These are phyloP conservation scores for Globisporangium cederbergense DNA, from an alignment of 352 stramenopile species.

Conservation along the genomic window DNA sequence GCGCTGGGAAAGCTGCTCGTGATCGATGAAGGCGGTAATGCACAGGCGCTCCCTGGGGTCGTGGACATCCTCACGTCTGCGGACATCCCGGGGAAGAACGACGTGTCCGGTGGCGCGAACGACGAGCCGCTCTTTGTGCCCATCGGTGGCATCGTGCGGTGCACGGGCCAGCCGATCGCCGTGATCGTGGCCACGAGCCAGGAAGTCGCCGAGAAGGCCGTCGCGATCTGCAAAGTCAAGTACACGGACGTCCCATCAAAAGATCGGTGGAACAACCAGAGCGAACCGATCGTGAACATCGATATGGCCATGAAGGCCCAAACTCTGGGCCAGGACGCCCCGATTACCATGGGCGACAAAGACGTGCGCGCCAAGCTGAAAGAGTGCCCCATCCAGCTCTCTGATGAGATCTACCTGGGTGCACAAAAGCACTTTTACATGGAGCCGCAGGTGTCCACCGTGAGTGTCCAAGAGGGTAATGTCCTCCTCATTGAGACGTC, in stretches of 20 bases:
- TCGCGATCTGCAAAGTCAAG: constrained; percentile 65
- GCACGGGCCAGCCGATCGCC: constrained; percentile 33
- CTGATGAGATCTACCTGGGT: constrained; percentile 85
- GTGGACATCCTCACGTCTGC: constrained; percentile 79
- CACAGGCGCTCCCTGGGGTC: constrained; percentile 90
- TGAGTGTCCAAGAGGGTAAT: constrained; percentile 78
- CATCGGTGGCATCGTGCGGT: constrained; percentile 33
- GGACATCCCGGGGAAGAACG: constrained; percentile 73
- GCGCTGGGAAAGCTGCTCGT: constrained; percentile 88
- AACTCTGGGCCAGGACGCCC: constrained; percentile 62
- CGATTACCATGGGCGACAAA: constrained; percentile 74
- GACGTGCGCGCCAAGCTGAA: constrained; percentile 70
- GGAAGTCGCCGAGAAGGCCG: constrained; percentile 76
- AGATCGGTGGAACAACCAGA: constrained; percentile 29
- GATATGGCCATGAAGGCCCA: constrained; percentile 27
- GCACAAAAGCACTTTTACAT: constrained; percentile 97
- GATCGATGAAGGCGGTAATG: constrained; percentile 92
- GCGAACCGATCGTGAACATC: constrained; percentile 34
- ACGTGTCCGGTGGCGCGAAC: constrained; percentile 76
- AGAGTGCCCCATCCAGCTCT: constrained; percentile 90
- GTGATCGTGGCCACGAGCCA: constrained; percentile 38
- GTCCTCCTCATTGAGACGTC: constrained; percentile 90
- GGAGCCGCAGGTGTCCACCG: constrained; percentile 86
- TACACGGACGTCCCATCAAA: constrained; percentile 27
- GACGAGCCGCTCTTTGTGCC: constrained; percentile 44